A percentile compares a stretch with the other conserved stretches of the same genome.
Conservation (phyloP, 2,329 filamentous ascomycete species). For the Trichophyton rubrum region DNA sequence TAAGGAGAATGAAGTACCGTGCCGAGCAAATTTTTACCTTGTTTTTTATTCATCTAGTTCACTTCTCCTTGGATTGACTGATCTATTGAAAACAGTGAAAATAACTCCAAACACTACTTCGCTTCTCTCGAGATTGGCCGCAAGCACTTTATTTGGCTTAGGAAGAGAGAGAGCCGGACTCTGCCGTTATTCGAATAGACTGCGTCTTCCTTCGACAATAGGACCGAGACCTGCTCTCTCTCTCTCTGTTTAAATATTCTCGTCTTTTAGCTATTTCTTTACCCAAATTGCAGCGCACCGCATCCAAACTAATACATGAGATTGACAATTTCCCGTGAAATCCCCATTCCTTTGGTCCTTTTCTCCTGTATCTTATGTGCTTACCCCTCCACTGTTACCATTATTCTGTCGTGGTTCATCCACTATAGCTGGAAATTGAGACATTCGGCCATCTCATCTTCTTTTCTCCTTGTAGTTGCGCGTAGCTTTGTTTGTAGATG, state of each 20-base stretch:
- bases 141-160: slow-evolving; percentile 28
- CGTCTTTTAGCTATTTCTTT: background rate
- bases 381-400: slow-evolving; percentile 6
- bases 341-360: slow-evolving; percentile 17
- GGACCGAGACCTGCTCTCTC: slow-evolving; percentile 7
- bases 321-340: slow-evolving; percentile 18
- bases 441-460: slow-evolving; percentile 34
- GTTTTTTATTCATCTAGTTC: slow-evolving; percentile 1
- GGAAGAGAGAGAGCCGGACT: slow-evolving; percentile 10
- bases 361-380: slow-evolving; percentile 14
- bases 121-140: slow-evolving; percentile 37
- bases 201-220: slow-evolving; percentile 7
- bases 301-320: slow-evolving; percentile 9
- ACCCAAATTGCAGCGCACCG: slow-evolving; percentile 4
- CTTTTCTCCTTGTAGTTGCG: background rate
- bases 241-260: slow-evolving; percentile 8
- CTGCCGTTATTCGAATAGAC: background rate
- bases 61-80: slow-evolving; percentile 4
- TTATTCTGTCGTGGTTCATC: slow-evolving; percentile 5
- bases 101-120: slow-evolving; percentile 3
- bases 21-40: slow-evolving; percentile 7
- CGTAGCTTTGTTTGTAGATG: background rate
- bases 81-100: slow-evolving; percentile 1
- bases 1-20: slow-evolving; percentile 16
- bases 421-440: slow-evolving; percentile 26